Base-by-base conservation (phyloP, 345 rosid species). In the Gossypium anomalum region DNA sequence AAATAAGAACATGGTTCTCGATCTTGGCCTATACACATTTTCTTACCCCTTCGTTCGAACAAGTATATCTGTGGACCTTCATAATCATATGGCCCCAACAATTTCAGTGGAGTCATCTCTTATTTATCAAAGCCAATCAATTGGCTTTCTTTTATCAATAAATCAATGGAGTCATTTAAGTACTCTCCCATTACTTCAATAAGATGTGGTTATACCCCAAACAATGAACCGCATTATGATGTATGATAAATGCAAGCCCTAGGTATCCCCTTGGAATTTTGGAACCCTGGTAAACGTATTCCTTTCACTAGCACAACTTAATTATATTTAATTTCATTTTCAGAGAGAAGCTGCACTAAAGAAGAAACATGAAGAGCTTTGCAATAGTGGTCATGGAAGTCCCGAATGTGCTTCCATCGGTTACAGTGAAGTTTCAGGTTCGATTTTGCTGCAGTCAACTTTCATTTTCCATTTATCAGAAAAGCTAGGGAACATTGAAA, bases 311-410 rank as follows among this genome's bases (percentile, higher is more conserved):
- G 19, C 51, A 56, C 25, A 25, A 45, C 43, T 23, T 11, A 14
- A 43, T 55, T 41, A 15, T 3, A 3, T 56, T 48, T 71, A 15
- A 70, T 9, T 29, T 12, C 9, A 2, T 78, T 77, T 83, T 75
- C 84, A 94, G 98, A 91, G 98, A 86, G 88, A 90, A 81, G 77
- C 90, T 1, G 98, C 97, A 63, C 68, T 91, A 83, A 80, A 71
- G 78, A 94, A 84, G 92, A 94, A 92, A 75, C 87, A 82, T 4
- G 86, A 80, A 3, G 89, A 89, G 80, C 89, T 87, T 49, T 49
- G 78, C 52, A 74, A 44, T 71, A 71, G 74, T 75, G 73, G 47
- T 75, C 45, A 69, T 20, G 73, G 75, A 70, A 87, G 83, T 82
- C 74, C 77, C 16, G 73, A 73, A 60, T 76, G 75, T 22, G 73